Evolutionary conservation across 176 grass and related monocot species (phyloP).

Genomic region (Echinochloa phyllopogon): DNA sequence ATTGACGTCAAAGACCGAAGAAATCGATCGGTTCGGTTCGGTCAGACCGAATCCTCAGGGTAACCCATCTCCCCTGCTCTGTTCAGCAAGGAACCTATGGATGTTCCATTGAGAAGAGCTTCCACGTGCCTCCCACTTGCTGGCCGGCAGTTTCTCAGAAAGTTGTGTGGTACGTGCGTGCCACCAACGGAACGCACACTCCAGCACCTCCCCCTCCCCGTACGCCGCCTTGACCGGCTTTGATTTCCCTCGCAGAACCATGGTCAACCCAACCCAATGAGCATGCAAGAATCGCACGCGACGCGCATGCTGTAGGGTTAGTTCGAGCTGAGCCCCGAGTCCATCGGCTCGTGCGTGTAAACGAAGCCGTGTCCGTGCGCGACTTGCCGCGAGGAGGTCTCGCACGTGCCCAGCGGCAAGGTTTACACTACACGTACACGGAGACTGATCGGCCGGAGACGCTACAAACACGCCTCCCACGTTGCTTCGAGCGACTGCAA

Average conservation of each 20-base stretch:
- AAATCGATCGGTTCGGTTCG: too few species aligned
- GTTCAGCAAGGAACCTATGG: not conserved
- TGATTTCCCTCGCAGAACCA: not conserved
- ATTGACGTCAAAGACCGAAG: too few species aligned
- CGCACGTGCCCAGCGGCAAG: not conserved
- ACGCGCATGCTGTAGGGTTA: not conserved
- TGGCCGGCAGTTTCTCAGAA: conserved; percentile 45
- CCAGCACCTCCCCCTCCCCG: not conserved
- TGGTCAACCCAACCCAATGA: not conserved
- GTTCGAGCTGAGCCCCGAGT: too few species aligned
- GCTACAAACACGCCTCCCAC: not conserved
- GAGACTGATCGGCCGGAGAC: not conserved
- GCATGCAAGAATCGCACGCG: not conserved
- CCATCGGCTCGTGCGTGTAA: not conserved
- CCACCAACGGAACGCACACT: not conserved
- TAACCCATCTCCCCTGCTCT: too few species aligned
- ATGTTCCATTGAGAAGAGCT: not conserved
- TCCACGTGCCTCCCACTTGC: not conserved
- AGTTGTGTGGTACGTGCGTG: not conserved
- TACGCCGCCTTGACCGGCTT: not conserved
- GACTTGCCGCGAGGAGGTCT: not conserved
- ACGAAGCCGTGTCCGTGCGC: not conserved
- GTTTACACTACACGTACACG: not conserved
- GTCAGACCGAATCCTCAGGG: too few species aligned
- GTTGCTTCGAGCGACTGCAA: not conserved